Conservation (phyloP, 345 rosid genomes). For the Bretschneidera sinensis region DNA sequence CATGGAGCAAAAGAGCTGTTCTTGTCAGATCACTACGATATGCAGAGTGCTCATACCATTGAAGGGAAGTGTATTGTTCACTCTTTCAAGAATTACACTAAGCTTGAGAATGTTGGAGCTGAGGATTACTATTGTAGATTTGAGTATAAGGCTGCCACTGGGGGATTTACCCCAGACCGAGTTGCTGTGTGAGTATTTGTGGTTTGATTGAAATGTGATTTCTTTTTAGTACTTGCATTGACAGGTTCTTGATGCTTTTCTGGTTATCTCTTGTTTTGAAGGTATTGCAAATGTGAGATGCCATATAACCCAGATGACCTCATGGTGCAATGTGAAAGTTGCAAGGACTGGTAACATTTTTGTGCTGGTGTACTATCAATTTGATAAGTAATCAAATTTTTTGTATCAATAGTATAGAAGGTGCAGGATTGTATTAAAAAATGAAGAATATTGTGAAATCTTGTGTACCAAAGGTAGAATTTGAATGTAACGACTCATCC, state of each 20-base stretch:
- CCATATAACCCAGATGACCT: conserved; percentile 92
- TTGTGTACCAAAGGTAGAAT: not conserved
- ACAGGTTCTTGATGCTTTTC: conserved; percentile 6
- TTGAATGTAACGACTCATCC: too few relatives aligned
- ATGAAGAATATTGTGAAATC: not conserved
- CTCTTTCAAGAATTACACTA: conserved; percentile 69
- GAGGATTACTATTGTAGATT: conserved; percentile 86
- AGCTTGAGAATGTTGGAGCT: conserved; percentile 67
- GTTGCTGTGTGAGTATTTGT: conserved; percentile 79
- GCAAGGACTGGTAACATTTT: conserved; percentile 82
- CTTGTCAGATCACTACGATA: conserved; percentile 76
- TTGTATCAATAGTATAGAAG: not conserved
- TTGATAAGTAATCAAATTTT: not conserved
- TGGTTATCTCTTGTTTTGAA: conserved; percentile 26
- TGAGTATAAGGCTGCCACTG: conserved; percentile 82
- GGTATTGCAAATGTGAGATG: conserved; percentile 94
- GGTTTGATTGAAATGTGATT: conserved; percentile 2
- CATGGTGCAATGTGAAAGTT: conserved; percentile 89
- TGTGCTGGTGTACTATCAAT: not conserved
- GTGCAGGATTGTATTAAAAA: too few relatives aligned
- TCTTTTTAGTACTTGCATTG: conserved; percentile 4
- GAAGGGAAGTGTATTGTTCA: conserved; percentile 86
- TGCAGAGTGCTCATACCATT: conserved; percentile 77
- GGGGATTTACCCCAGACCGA: conserved; percentile 73
- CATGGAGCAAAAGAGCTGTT: conserved; percentile 90